A percentile compares a stretch with the other conserved stretches of the same genome.
Evolutionary conservation across 2,329 filamentous ascomycete genomes (phyloP).

Genomic region (Penicillium verrucosum): DNA sequence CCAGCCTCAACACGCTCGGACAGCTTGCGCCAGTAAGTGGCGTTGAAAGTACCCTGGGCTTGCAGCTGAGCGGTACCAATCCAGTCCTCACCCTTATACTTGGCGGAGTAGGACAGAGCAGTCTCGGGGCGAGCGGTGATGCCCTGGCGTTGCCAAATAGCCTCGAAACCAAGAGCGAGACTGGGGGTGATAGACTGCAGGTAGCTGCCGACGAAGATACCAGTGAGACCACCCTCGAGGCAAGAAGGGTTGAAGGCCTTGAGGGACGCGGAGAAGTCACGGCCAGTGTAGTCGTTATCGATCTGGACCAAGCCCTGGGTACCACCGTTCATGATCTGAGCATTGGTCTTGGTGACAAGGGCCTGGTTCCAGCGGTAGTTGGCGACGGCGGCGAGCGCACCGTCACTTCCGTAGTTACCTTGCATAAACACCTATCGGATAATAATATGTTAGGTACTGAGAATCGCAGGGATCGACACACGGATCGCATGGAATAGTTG

Average conservation of each 20-base stretch:
- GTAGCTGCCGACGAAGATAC: constrained; percentile 94
- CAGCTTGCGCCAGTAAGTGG: constrained; percentile 89
- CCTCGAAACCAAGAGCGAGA: constrained; percentile 84
- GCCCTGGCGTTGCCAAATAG: constrained; percentile 85
- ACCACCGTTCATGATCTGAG: constrained; percentile 75
- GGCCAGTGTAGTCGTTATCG: constrained; percentile 91
- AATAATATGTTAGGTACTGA: not conserved
- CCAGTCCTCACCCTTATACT: constrained; percentile 91
- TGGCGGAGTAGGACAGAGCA: constrained; percentile 81
- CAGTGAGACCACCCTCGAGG: constrained; percentile 87
- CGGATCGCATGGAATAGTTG: not conserved
- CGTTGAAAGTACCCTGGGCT: constrained; percentile 80
- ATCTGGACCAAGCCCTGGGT: constrained; percentile 85
- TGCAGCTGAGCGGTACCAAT: constrained; percentile 86
- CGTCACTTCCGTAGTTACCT: constrained; percentile 91
- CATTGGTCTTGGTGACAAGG: constrained; percentile 80
- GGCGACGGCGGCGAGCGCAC: constrained; percentile 79
- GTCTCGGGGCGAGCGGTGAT: constrained; percentile 86
- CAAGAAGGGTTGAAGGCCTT: constrained; percentile 95
- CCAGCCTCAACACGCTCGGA: constrained; percentile 96
- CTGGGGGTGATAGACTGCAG: constrained; percentile 87
- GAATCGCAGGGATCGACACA: not conserved
- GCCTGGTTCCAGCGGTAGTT: constrained; percentile 85
- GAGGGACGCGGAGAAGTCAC: constrained; percentile 87
- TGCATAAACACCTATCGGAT: constrained; percentile 78